Evolutionary conservation across 1,139 yeast genomes (phyloP), one percentile per base, ranked within the genome.

Genomic region (Wickerhamomyces sp.): DNA sequence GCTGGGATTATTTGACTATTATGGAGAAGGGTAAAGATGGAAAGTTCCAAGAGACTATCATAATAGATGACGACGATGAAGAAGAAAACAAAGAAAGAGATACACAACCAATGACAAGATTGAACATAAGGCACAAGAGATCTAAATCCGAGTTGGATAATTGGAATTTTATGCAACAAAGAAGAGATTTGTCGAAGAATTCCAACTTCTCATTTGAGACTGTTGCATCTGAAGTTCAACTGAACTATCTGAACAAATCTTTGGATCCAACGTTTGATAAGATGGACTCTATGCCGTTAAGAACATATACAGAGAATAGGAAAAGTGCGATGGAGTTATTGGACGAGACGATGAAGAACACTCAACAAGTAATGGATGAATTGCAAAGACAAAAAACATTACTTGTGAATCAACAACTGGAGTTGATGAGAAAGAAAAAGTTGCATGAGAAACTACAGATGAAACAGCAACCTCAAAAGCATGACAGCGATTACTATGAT

Each of bases 1-100:
- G 9, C 21, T 8, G 7, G 7, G 21, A 19, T 19, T 19, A 19
- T 19, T 7, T 19, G 10, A 67, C 73, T 3, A 62, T 66, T 2
- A 61, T 67, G 2, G 73, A 68, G 37, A 61, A 54, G 35, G 47
- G 62, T 15, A 61, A 53, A 17, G 62, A 64, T 30, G 76, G 76
- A 3, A 63, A 60, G 35, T 58, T 62, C 13, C 66, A 67, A 2
- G 77, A 71, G 44, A 72, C 68, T 3, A 73, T 71, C 20, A 27
- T 47, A 6, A 13, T 51, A n/a, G 55, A 47, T 25, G 49, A 49
- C 22, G 47, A 44, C 9, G 45, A 42, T 1, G 39, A 33, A 3
- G 21, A 18, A 26, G 24, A 12, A 25, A 26, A 20, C 20, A 19
- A n/a, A 14, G 6, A 7, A 6, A 10, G 9, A 9, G 13, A 9